These are phyloP conservation scores for Discostella stelligeroides DNA, from an alignment of 108 stramenopile genomes.

Conservation along the genomic window DNA sequence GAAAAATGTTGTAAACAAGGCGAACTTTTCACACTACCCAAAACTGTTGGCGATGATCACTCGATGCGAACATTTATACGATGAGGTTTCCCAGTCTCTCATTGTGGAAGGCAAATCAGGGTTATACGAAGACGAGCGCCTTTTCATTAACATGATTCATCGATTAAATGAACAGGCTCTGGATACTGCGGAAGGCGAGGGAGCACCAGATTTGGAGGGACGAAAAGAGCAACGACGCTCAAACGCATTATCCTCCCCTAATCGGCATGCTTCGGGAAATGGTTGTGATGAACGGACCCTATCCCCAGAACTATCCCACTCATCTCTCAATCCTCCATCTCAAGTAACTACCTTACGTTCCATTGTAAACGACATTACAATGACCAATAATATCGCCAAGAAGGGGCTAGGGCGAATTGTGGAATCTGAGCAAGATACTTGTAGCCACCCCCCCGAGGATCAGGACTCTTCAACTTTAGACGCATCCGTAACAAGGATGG, in stretches of 20 bases:
- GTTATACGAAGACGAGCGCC: constrained; percentile 82
- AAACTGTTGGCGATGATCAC: constrained; percentile 72
- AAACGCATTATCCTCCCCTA: neutral
- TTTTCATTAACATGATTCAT: constrained; percentile 90
- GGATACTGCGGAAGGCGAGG: constrained; percentile 63
- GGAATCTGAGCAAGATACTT: constrained; percentile 6
- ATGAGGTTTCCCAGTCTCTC: constrained; percentile 71
- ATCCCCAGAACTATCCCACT: constrained; percentile 25
- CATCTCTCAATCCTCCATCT: constrained; percentile 18
- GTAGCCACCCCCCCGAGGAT: neutral
- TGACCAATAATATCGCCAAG: constrained; percentile 39
- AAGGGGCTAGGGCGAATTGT: constrained; percentile 29
- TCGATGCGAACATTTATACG: constrained; percentile 65
- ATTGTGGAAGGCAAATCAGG: constrained; percentile 70
- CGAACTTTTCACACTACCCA: constrained; percentile 84
- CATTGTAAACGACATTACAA: constrained; percentile 67
- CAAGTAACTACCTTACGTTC: constrained; percentile 50
- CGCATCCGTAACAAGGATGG: neutral
- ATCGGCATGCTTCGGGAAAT: neutral
- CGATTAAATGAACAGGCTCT: constrained; percentile 79
- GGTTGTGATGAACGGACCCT: neutral
- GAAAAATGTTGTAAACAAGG: constrained; percentile 85
- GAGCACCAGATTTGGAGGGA: constrained; percentile 41
- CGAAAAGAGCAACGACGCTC: constrained; percentile 40
- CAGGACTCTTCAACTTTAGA: neutral